Evolutionary conservation across 2,329 filamentous ascomycete genomes (phyloP), one percentile per base, ranked within the genome.

Genomic region (Chaetomiaceae sp.): DNA sequence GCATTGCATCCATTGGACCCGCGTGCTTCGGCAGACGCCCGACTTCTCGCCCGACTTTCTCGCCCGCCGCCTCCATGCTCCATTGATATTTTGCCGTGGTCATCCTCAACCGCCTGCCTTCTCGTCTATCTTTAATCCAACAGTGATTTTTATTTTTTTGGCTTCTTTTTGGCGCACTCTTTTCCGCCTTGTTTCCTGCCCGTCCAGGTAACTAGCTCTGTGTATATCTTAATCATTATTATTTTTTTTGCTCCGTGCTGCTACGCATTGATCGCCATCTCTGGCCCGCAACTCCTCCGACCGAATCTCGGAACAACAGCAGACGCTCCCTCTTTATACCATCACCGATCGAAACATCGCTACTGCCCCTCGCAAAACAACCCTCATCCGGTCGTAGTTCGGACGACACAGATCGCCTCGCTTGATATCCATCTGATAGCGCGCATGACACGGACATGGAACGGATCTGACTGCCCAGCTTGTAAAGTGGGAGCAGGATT

Each of bases 361-460:
- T 11, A 14, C 20, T 20, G 9, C 30, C n/a, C 20, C 14, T 8
- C 5, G 23, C 16, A 18, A n/a, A 38, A 25, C 30, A 10, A 34
- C 29, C 14, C 23, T 21, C 18, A 27, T 20, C 32, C 29, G 29
- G 9, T 13, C 42, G 30, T 11, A 18, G 30, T 51, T 18, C 42
- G 11, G 41, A 40, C 37, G 30, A 44, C 44, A 41, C 20, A 27
- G 30, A 25, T 27, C 23, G 21, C 48, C 34, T 47, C 36, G 48
- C 53, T 32, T 43, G 45, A 45, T 45, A 30, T 46, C 20, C 46
- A 16, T 32, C 48, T 32, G 48, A 38, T 38, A 46, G 55, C 53
- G 47, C 60, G 61, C 58, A 67, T 65, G 64, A 66, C 61, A 54
- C 50, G 61, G 63, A 59, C 49, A 66, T 67, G 65, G 64, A 59